Base-by-base conservation (phyloP, 495 filamentous ascomycete species). In the Hypoxylon crocopeplum region DNA sequence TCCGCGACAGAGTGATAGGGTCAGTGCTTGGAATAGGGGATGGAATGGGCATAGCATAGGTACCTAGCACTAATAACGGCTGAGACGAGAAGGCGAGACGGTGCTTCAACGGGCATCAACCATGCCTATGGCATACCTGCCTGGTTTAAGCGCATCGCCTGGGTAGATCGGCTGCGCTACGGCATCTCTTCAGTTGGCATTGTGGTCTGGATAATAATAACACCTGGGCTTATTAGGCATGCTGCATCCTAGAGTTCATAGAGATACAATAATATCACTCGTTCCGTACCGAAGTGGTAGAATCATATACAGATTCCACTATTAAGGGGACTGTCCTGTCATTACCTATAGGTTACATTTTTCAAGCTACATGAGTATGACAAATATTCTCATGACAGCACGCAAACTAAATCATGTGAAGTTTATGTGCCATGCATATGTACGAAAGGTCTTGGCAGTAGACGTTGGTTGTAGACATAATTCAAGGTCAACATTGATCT, bases 1-100 rank as follows among this genome's bases (percentile, higher is more conserved):
- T 92, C 88, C 12, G 70, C 62, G 15, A 65, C 48, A 7, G 66
- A 66, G 16, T 62, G 46, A 59, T 45, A 19, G 4, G 48, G 25
- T 7, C 42, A 48, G 24, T 29, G 6, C 46, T 54, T 34, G 42
- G 25, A 42, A 57, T 45, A 38, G 29, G 32, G 40, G 22, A 56
- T 48, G 41, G 33, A 21, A 47, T 55, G 29, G 32, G 40, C 29
- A 56, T 48, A 47, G 33, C 29, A 47, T 55, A 56, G 27, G 44
- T 21, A 41, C 36, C 37, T 27, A 40, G 32, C 17, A 37, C 41
- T 59, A 36, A 57, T 42, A 37, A 52, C 20, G 38, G 55, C 33
- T 22, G 32, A 27, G 30, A 45, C 16, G 13, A 47, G 33, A 22
- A 11, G 55, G 21, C 25, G 39, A 25, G 38, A 16, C 17, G 21